These are phyloP conservation scores for Sordaria brevicollis DNA, from an alignment of 495 filamentous ascomycete genomes.

Conservation along the genomic window DNA sequence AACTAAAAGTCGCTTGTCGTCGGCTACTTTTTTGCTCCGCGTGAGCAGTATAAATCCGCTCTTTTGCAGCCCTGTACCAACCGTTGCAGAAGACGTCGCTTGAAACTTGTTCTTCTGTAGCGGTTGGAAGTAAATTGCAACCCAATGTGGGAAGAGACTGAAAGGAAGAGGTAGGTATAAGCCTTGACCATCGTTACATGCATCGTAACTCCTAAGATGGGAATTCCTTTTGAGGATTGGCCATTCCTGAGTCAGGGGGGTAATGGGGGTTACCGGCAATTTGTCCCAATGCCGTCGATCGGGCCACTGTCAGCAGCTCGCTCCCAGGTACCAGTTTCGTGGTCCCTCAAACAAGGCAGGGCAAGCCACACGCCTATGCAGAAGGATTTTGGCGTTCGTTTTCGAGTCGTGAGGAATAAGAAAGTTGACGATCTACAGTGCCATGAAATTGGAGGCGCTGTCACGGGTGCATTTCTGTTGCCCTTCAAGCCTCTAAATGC, in stretches of 20 bases:
- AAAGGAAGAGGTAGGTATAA: background rate
- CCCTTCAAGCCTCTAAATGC: background rate
- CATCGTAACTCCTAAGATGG: background rate
- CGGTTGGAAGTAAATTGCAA: background rate
- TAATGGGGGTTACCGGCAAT: background rate
- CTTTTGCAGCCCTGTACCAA: background rate
- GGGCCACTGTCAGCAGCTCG: background rate
- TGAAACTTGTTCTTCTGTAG: background rate
- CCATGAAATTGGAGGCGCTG: background rate
- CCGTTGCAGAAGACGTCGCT: background rate
- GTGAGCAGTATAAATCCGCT: background rate
- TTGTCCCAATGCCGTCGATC: background rate
- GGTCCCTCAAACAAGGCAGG: background rate
- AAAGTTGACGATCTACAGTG: background rate
- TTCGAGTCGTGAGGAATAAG: background rate
- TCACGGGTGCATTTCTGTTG: background rate
- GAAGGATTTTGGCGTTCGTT: background rate
- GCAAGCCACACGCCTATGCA: background rate
- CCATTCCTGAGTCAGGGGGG: background rate
- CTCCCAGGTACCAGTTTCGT: background rate
- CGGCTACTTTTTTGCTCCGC: background rate
- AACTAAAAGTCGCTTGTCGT: background rate
- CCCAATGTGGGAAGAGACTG: background rate
- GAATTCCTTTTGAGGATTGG: background rate
- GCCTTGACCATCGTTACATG: background rate